Evolutionary conservation across 1,139 yeast genomes (phyloP), one percentile per base, ranked within the genome.

Genomic region (Suhomyces bokatorum): DNA sequence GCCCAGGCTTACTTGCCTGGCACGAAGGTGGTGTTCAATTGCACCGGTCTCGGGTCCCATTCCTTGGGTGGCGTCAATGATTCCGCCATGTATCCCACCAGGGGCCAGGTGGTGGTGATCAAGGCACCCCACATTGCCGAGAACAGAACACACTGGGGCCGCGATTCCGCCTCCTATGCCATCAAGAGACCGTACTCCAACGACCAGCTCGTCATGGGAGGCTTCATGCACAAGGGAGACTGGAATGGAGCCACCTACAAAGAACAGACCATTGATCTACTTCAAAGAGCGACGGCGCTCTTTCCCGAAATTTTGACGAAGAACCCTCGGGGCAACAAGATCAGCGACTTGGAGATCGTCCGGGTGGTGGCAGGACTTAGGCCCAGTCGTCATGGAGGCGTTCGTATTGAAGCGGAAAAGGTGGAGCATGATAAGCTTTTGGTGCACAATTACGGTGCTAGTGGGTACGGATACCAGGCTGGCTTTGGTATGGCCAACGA

Each of bases 381-480:
- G 53, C 93, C 93, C 5, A 71, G 82, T 37, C 76, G 91, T 60
- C 69, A 76, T 38, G 89, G 87, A 12, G 91, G 91, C 4, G 79
- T 73, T 2, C 71, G 90, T 46, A 76, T 85, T 37, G 89, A 83
- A 57, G 60, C 62, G 34, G 82, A 80, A 51, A 48, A 45, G 2
- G 54, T 70, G 12, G 66, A 56, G 12, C 67, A 69, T 39, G 64
- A 60, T 2, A 57, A 53, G 29, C 46, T 67, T 1, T 52, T 81
- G 16, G 49, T 85, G 13, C 90, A 85, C 57, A 83, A 84, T 60
- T 84, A 84, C 57, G 95, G 95, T 27, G 88, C 90, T 8, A 75
- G 83, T 35, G 95, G 95, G 0, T 80, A 84, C 45, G 95, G 95
- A 2, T 85, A 80, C 63, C 91, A 84, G 63, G 77, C 86, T 4